A percentile compares a stretch with the other conserved stretches of the same genome.
These are phyloP conservation scores for Epichloe amarillans DNA, from an alignment of 2,329 filamentous ascomycete species.

Conservation along the genomic window DNA sequence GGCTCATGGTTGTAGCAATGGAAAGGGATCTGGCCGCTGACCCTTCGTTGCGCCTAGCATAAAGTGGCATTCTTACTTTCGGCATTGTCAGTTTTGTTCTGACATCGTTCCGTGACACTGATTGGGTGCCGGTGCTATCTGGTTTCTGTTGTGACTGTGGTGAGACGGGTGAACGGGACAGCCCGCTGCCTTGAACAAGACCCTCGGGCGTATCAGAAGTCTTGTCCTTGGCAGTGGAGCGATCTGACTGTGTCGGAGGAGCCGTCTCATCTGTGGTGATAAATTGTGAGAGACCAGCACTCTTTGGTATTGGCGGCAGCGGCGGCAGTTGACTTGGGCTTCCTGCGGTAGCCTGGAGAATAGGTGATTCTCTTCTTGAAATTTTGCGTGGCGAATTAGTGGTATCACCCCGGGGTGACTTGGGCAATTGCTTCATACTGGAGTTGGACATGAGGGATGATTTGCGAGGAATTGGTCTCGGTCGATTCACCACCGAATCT, in stretches of 20 bases:
- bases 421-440: background rate
- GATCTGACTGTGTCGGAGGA: background rate
- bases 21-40: slow-evolving; percentile 11
- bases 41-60: background rate
- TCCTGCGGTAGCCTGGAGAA: background rate
- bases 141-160: background rate
- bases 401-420: background rate
- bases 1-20: slow-evolving; percentile 14
- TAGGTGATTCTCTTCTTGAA: background rate
- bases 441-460: slow-evolving; percentile 2
- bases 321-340: background rate
- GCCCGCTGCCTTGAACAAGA: background rate
- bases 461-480: slow-evolving; percentile 41
- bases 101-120: background rate
- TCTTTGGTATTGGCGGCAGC: background rate
- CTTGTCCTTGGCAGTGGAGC: background rate
- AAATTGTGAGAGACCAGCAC: background rate
- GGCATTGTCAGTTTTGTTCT: background rate
- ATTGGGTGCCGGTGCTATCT: background rate
- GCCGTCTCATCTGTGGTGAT: background rate
- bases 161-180: background rate
- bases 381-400: background rate
- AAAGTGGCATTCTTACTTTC: background rate
- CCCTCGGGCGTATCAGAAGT: background rate
- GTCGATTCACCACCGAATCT: slow-evolving; percentile 37